phyloP scores from a whole-genome alignment of 768 basidiomycete genomes.

The Suillus alpinus region DNA sequence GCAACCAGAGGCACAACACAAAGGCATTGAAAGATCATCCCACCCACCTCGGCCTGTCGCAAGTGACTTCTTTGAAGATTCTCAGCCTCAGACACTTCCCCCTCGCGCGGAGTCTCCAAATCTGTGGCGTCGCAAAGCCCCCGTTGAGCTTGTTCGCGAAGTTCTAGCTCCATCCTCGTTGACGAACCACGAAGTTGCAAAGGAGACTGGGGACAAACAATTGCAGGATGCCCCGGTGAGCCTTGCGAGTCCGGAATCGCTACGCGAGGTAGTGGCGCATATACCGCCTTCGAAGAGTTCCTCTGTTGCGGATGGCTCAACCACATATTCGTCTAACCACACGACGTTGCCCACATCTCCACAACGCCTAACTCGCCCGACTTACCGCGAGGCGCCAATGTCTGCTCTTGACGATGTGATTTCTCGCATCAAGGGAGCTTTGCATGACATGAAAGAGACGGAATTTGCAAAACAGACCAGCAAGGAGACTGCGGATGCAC shows the following conservation, averaged over 20 bases:
- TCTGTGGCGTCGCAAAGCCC: slow-evolving; percentile 43
- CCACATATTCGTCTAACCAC: slow-evolving; percentile 15
- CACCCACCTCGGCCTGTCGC: slow-evolving; percentile 52
- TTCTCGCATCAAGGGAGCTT: slow-evolving; percentile 80
- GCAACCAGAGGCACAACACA: slow-evolving; percentile 17
- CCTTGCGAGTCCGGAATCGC: not conserved
- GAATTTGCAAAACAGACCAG: slow-evolving; percentile 12
- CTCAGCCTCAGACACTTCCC: slow-evolving; percentile 8
- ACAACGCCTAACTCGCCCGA: slow-evolving; percentile 22
- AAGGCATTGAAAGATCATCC: slow-evolving; percentile 17
- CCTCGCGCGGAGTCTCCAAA: slow-evolving; percentile 35
- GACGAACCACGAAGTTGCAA: not conserved
- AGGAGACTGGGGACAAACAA: not conserved
- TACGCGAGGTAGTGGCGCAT: not conserved
- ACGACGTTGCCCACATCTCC: slow-evolving; percentile 14
- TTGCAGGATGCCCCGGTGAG: not conserved
- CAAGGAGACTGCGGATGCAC: slow-evolving; percentile 18
- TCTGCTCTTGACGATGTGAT: slow-evolving; percentile 79
- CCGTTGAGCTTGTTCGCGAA: not conserved
- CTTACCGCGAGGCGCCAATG: slow-evolving; percentile 55
- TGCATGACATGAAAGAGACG: slow-evolving; percentile 60
- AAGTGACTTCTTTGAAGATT: slow-evolving; percentile 72
- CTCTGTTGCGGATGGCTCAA: slow-evolving; percentile 10
- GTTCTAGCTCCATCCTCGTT: not conserved
- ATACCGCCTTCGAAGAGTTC: slow-evolving; percentile 10